Conservation (phyloP, 2,329 filamentous ascomycete genomes). For the Penicillium sp. region DNA sequence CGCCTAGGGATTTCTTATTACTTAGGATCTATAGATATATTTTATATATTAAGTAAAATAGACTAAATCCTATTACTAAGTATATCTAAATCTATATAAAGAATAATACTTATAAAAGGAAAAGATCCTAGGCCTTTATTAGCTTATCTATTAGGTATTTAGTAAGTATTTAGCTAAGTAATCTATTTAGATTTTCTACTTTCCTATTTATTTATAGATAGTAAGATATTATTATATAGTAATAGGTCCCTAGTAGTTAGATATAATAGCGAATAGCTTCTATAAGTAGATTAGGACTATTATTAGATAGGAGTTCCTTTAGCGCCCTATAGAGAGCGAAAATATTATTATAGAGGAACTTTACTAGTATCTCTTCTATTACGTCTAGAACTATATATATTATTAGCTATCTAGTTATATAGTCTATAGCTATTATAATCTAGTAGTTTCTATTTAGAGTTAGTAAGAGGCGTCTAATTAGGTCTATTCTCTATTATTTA, state of each 20-base stretch:
- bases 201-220: constrained; percentile 8
- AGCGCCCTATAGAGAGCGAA: background rate
- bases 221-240: background rate
- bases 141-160: constrained; percentile 11
- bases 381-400: background rate
- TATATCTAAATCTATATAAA: background rate
- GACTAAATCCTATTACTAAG: background rate
- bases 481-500: background rate
- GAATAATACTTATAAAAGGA: constrained; percentile 2
- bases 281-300: background rate
- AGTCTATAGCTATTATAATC: background rate
- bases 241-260: background rate
- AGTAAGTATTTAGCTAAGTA: constrained; percentile 2
- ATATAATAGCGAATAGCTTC: background rate
- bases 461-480: background rate
- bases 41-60: background rate
- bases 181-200: constrained; percentile 8
- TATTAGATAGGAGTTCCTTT: background rate
- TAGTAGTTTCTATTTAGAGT: too few relatives aligned
- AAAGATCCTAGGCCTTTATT: constrained; percentile 4
- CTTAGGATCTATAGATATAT: background rate
- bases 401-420: background rate
- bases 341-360: background rate
- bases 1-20: background rate
- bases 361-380: background rate